Base-by-base conservation (phyloP, 805 yeast species). In the Debaryomyces prosopidis region DNA sequence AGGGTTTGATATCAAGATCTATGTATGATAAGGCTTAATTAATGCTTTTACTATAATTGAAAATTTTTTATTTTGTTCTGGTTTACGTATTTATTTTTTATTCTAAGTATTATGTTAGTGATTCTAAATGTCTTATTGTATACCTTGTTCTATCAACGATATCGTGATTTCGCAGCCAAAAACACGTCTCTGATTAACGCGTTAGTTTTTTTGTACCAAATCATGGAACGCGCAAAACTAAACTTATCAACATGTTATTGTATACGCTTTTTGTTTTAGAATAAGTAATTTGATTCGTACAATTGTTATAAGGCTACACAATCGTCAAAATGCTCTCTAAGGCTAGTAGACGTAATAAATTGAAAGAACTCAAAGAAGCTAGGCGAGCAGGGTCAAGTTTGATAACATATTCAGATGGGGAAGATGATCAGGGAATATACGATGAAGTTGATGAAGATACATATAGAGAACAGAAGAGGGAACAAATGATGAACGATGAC, bases 371-470 rank as follows among this genome's bases (percentile, higher is more conserved):
- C 43, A 75, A 83, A 45, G 83, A 77, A 46, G 82, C 90, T 16
- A 75, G 89, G 62, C 75, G 77, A 17, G 81, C 86, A 2, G 84
- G 82, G 6, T 71, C 73, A 46, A 65, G 79, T 31, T 62, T 73
- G 3, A 65, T 69, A 5, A 59, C 65, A n/a, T 55, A 56, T 14
- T 62, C 64, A 23, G 71, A 74, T 15, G 71, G 71, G 23, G 76
- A 75, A 36, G 77, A 71, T n/a, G 55, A 43, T 19, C 79, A 73
- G 20, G 81, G 77, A 39, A 81, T 92, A 48, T 94, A 91, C 61
- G 97, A 92, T 57, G 91, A 89, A 58, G 85, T 90, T 4, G 96
- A 87, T 59, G 96, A 90, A 57, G 83, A 77, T 26, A 82, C 84
- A 31, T 92, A 81, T 65, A 75, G 92, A 53, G 79, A 79, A 54